Base-by-base conservation (phyloP, 2,329 filamentous ascomycete genomes). In the Elsinoe perseae region DNA sequence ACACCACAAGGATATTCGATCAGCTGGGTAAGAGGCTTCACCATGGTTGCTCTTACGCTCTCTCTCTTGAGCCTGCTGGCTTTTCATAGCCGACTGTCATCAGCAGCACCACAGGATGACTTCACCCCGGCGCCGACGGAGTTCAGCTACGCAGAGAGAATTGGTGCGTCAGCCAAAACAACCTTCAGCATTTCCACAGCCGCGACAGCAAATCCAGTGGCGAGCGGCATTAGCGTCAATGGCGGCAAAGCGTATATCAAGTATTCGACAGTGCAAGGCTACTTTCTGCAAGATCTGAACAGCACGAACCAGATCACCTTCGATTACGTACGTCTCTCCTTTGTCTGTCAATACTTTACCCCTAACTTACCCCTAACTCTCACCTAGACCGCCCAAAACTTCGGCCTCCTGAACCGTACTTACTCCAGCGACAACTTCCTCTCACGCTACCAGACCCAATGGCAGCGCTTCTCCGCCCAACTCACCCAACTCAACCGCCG, bases 231-330 rank as follows among this genome's bases (percentile, higher is more conserved):
- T 9, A 57, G 57, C 0, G 38, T 61, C 9, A 50, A 61, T 25
- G n/a, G 60, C 25, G 57, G 59, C 28, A 56, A 40, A 2, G 52
- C 58, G 7, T 74, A 79, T 56, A 76, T 84, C 65, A 77, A 79
- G 57, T 86, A 84, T 65, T 79, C 77, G 0, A 78, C 82, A 0
- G 74, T 86, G 0, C 71, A 74, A 0, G 83, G 81, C 0, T 81
- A 82, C 67, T 87, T 87, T 63, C 70, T 81, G 20, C 84, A 87
- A 63, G 83, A 86, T 64, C 77, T 84, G 20, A 64, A 73, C 0
- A 64, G 71, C 3, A 86, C 83, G 0, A 70, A 80, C 56, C 69
- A 81, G 1, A 71, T 66, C 1, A 77, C 69, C 1, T 87, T 86
- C 67, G 81, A 86, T 68, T 86, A 86, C 64, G 83, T 86, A 67